phyloP scores from a whole-genome alignment of 306 rosid genomes.

The Castanopsis chinensis region DNA sequence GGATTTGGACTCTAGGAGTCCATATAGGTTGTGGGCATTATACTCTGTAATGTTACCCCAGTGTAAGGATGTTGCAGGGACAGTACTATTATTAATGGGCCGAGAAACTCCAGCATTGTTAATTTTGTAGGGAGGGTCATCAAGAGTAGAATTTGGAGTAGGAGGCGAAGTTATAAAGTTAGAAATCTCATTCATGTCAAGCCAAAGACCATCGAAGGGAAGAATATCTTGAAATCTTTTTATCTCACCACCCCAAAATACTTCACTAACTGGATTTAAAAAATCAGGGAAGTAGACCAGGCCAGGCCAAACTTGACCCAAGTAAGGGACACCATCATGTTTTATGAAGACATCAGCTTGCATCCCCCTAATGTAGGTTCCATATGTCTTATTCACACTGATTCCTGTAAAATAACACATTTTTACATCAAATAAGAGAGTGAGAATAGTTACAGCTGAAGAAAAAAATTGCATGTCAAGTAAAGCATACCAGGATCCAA shows the following conservation, averaged over 20 bases:
- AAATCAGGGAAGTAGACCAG: conserved; percentile 75
- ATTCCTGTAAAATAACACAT: conserved; percentile 47
- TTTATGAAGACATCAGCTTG: conserved; percentile 65
- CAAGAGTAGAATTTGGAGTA: conserved; percentile 53
- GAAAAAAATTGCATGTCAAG: not conserved
- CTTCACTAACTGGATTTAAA: conserved; percentile 50
- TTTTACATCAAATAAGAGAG: not conserved
- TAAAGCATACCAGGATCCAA: conserved; percentile 69
- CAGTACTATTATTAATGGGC: conserved; percentile 46
- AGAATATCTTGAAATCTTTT: conserved; percentile 49
- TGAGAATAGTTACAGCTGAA: not conserved
- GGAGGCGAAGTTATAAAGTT: conserved; percentile 64
- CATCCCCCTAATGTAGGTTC: conserved; percentile 63
- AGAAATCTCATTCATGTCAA: conserved; percentile 84
- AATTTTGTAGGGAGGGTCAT: conserved; percentile 77
- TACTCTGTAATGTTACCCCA: conserved; percentile 67
- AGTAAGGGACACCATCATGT: conserved; percentile 59
- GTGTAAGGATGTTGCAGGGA: conserved; percentile 66
- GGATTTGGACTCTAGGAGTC: conserved; percentile 62
- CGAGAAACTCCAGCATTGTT: conserved; percentile 38
- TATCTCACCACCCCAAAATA: conserved; percentile 69
- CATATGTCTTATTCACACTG: conserved; percentile 54
- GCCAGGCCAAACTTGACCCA: conserved; percentile 93
- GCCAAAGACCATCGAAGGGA: conserved; percentile 82
- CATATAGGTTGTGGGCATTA: conserved; percentile 73